These are phyloP conservation scores for Tetracladium marchalianum DNA, from an alignment of 495 filamentous ascomycete species.

Conservation along the genomic window DNA sequence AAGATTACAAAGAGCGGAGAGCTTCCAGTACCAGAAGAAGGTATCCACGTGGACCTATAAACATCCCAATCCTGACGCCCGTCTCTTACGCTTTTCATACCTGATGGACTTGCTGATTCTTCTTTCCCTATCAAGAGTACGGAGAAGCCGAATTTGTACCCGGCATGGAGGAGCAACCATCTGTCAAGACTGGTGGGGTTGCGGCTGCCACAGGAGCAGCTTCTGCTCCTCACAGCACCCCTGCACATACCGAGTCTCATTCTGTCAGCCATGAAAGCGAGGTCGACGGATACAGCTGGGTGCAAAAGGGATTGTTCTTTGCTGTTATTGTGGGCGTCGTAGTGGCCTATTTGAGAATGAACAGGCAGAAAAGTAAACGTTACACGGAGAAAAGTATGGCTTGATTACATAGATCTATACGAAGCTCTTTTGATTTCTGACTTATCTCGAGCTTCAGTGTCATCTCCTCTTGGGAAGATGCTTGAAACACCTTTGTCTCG, in stretches of 20 bases:
- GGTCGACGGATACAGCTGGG: constrained; percentile 22
- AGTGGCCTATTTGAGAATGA: constrained; percentile 16
- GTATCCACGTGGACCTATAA: constrained; percentile 97
- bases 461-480: too few relatives aligned
- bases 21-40: constrained; percentile 80
- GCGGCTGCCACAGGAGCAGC: constrained; percentile 1
- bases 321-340: constrained; percentile 21
- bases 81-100: constrained; percentile 4
- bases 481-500: too few relatives aligned
- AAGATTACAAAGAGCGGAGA: constrained; percentile 95
- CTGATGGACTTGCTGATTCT: constrained; percentile 27
- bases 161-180: constrained; percentile 13
- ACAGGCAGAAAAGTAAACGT: constrained; percentile 11
- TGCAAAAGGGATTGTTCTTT: constrained; percentile 21
- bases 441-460: too few relatives aligned
- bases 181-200: not conserved
- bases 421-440: too few relatives aligned
- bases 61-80: constrained; percentile 23
- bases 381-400: constrained; percentile 32
- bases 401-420: constrained; percentile 16
- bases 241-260: constrained; percentile 16
- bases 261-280: constrained; percentile 22
- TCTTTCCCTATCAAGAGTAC: constrained; percentile 16
- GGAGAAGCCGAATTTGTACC: constrained; percentile 15
- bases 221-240: constrained; percentile 3